A percentile compares a stretch with the other conserved stretches of the same genome.
Conservation (phyloP, 192 early-diverging fungal species). For the Dissophora globulifera region DNA sequence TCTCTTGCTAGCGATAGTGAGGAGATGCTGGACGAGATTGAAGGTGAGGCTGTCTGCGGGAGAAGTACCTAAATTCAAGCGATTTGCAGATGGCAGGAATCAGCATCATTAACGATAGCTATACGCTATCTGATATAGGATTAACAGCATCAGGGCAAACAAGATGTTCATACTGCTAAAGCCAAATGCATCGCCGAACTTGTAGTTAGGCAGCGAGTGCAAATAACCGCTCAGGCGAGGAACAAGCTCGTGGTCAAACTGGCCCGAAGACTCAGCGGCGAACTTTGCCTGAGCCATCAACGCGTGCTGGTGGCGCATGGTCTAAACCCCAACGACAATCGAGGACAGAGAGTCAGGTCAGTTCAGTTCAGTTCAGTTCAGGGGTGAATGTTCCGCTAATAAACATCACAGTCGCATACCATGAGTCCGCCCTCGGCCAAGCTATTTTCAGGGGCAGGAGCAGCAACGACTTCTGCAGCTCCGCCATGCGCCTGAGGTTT, state of each 20-base stretch:
- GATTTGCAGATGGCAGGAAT: too few relatives aligned
- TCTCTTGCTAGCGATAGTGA: constrained; percentile 44
- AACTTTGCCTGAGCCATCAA: constrained; percentile 46
- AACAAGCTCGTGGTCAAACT: constrained; percentile 44
- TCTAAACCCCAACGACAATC: constrained; percentile 10
- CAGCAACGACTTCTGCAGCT: constrained; percentile 6
- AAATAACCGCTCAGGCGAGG: constrained; percentile 39
- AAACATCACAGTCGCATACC: constrained; percentile 7
- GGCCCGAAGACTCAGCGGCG: constrained; percentile 45
- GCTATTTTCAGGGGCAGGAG: constrained; percentile 4
- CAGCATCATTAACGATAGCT: too few relatives aligned
- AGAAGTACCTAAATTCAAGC: constrained; percentile 47
- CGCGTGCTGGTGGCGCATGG: constrained; percentile 50
- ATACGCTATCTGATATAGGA: too few relatives aligned
- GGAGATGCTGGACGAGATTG: constrained; percentile 34
- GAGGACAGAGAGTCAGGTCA: too few relatives aligned
- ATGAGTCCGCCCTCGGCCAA: constrained; percentile 40
- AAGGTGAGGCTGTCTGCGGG: constrained; percentile 43
- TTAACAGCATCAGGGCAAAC: too few relatives aligned
- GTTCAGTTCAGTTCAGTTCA: too few relatives aligned
- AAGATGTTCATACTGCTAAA: constrained; percentile 26
- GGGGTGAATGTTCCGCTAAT: too few relatives aligned
- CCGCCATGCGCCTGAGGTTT: constrained; percentile 11
- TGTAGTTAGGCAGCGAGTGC: constrained; percentile 31
- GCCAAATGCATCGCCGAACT: constrained; percentile 31